phyloP scores from a whole-genome alignment of 768 basidiomycete genomes.

The Macrolepiota dolichaula region DNA sequence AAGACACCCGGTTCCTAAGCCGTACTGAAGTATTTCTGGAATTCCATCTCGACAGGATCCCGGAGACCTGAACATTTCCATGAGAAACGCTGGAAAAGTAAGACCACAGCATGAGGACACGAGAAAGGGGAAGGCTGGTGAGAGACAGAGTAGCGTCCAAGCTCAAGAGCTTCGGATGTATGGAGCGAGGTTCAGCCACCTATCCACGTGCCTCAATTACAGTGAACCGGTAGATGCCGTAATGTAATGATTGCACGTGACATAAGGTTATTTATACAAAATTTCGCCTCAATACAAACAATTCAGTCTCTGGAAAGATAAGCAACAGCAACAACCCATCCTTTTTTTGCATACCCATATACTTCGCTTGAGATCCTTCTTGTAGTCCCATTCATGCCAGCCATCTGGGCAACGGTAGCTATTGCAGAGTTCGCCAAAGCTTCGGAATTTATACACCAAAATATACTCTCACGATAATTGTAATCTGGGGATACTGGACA shows the following conservation, averaged over 20 bases:
- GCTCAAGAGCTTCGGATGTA: conserved; percentile 23
- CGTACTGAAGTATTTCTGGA: not conserved
- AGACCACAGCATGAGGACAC: conserved; percentile 9
- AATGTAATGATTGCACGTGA: conserved; percentile 13
- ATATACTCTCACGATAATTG: no score
- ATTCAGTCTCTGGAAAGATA: no score
- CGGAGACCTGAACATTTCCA: not conserved
- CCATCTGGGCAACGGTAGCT: no score
- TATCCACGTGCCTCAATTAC: conserved; percentile 23
- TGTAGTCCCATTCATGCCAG: no score
- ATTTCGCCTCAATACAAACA: no score
- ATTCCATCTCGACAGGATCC: not conserved
- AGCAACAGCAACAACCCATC: no score
- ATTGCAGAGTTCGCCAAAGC: no score
- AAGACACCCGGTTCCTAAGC: not conserved
- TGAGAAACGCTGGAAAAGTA: not conserved
- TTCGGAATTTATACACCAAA: no score
- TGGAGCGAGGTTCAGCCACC: conserved; percentile 33
- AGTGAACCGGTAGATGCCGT: conserved; percentile 24
- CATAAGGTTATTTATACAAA: not conserved
- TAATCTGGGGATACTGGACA: no score
- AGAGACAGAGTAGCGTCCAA: conserved; percentile 22
- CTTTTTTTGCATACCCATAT: no score
- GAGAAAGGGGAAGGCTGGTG: conserved; percentile 21
- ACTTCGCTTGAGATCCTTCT: no score